Evolutionary conservation across 345 rosid genomes (phyloP), one percentile per base, ranked within the genome.

Genomic region (Odontarrhena argentea): DNA sequence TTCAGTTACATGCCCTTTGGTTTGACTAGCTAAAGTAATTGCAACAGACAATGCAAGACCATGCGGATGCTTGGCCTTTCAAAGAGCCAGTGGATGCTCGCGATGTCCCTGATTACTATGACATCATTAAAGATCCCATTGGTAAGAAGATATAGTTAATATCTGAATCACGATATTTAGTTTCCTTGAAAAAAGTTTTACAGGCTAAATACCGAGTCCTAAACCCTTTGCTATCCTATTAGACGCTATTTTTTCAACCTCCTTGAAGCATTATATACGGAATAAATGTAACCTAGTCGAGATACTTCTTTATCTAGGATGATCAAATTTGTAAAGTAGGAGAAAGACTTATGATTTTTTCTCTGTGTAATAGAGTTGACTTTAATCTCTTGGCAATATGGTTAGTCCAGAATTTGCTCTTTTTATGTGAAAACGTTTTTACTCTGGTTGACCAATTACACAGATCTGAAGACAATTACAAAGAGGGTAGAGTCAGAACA

Each of bases 21-120:
- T 49, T 57, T 65, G 40, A 58, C 41, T 35, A 65, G 60, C 42
- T 65, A 47, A 65, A 57, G 34, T 65, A 50, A 73, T 65, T 64
- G 59, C n/a, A 74, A 65, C 88, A 91, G 99, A 65, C 97, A 30
- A 84, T 95, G 96, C 88, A 85, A 67, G 99, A 95, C 30, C 96
- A 95, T 59, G 87, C 77, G 55, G 99, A 95, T 85, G 89, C 96
- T 54, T 95, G 99, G 99, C 98, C 99, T 43, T 91, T 89, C 75
- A 89, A 84, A 86, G 99, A 95, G 54, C 97, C 99, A 45, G 97
- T 95, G 36, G 97, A 95, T 84, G 76, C 76, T 47, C 91, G 87
- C 40, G 99, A 95, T 76, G 99, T 86, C 69, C 98, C 99, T 36
- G 99, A 91, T 85, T 95, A 95, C 78, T 89, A 91, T 76, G 98